Evolutionary conservation across 208 protist species (phyloP).

Genomic region (Leishmania aethiopica): DNA sequence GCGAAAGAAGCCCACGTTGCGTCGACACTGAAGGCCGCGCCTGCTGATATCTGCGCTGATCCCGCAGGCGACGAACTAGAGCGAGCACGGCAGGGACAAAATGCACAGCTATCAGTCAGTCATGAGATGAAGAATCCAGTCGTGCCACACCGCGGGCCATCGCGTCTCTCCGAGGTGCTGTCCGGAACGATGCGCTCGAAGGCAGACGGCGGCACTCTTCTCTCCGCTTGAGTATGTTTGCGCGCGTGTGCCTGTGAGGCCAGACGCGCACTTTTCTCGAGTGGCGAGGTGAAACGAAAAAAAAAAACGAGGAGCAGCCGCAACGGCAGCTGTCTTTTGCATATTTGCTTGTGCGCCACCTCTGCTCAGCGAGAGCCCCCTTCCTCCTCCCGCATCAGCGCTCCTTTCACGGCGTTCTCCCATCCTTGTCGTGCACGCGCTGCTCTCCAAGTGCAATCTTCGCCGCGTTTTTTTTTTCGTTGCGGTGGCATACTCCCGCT

Average conservation of each 20-base stretch:
- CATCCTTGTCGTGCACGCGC: neutral
- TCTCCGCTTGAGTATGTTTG: neutral
- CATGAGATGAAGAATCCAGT: neutral
- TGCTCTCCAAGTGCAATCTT: neutral
- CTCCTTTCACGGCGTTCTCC: neutral
- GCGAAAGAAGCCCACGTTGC: neutral
- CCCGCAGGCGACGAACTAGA: neutral
- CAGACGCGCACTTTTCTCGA: neutral
- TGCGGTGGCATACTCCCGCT: neutral
- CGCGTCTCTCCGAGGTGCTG: slow-evolving; percentile 1
- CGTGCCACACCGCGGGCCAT: neutral
- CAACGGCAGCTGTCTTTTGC: neutral
- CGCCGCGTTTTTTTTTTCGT: neutral
- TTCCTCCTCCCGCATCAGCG: no score
- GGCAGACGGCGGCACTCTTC: neutral
- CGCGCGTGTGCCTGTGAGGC: neutral
- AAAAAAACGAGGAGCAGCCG: neutral
- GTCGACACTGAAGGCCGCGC: neutral
- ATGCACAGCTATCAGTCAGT: neutral
- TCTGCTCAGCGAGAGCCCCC: neutral
- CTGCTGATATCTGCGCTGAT: neutral
- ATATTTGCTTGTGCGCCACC: no score
- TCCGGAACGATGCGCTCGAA: neutral
- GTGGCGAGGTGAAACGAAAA: neutral
- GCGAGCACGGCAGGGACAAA: neutral